Evolutionary conservation across 2,329 filamentous ascomycete genomes (phyloP).

Genomic region (Verticillium klebahnii): DNA sequence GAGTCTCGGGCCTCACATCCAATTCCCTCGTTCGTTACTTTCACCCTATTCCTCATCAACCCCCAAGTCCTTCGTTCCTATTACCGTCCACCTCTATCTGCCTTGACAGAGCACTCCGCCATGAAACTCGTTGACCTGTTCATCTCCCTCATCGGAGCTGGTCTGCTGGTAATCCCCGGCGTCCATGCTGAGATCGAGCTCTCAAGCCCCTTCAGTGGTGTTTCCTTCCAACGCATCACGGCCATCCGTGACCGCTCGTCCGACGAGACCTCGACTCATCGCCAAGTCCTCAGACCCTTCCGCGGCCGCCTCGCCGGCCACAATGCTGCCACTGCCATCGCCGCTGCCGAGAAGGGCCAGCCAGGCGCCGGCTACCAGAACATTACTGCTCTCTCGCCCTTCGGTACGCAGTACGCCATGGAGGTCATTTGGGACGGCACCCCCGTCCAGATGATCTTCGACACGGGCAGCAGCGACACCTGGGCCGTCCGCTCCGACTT

Average conservation of each 20-base stretch:
- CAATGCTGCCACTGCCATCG: constrained; percentile 25
- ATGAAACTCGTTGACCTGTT: constrained; percentile 9
- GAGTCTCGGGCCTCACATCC: not conserved
- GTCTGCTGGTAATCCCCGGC: not conserved
- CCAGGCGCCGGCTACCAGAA: constrained; percentile 26
- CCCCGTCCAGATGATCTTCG: constrained; percentile 37
- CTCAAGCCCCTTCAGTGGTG: constrained; percentile 29
- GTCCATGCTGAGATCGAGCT: constrained; percentile 19
- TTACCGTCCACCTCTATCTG: too few relatives aligned
- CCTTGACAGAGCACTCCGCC: not conserved
- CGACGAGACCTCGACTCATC: constrained; percentile 22
- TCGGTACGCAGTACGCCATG: constrained; percentile 37
- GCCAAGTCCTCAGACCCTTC: constrained; percentile 28
- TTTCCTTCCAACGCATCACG: constrained; percentile 30
- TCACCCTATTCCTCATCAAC: not conserved
- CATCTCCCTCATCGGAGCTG: constrained; percentile 4
- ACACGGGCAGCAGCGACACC: constrained; percentile 49
- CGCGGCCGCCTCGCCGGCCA: constrained; percentile 16
- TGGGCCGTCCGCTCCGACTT: constrained; percentile 40
- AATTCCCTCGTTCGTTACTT: not conserved
- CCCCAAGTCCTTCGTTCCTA: constrained; percentile 4
- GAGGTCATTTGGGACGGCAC: constrained; percentile 33
- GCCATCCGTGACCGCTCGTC: constrained; percentile 17
- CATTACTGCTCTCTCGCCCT: constrained; percentile 29
- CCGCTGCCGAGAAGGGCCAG: constrained; percentile 6